Evolutionary conservation across 192 early-diverging fungal genomes (phyloP), one percentile per base, ranked within the genome.

Genomic region (Coemansia sp.): DNA sequence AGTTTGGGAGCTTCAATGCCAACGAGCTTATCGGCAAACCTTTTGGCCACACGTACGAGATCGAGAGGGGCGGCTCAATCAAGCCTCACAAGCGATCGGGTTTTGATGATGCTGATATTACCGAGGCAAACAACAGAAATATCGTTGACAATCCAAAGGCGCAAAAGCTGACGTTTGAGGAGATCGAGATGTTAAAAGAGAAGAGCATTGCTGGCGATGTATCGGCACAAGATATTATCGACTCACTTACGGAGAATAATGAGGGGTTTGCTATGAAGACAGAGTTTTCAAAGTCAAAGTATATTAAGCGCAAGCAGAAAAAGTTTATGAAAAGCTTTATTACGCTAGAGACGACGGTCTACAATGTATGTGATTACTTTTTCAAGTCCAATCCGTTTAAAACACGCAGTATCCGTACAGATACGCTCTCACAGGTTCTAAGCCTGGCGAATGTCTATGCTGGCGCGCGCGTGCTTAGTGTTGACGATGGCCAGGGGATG

Each of bases 231-330:
- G 83, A 88, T 64, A 87, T 98, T 29, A 94, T 98, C 62, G 83
- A 87, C 64, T 88, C 87, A 50, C 76, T 98, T 52, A 86, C 91
- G 3, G 89, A 89, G 57, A 92, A 92, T 72, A 92, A 92, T 76
- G 79, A 88, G 25, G 74, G 88, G n/a, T 97, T 95, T 73, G 89
- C 93, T 50, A 85, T 89, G 61, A 98, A 98, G 79, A 98, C 96
- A 0, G 93, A 95, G 66, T 98, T 90, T 67, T 91, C 95, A 22
- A 95, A 97, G 78, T 90, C 91, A 31, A 98, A 98, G 85, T 97
- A 97, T 62, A 90, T 97, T 61, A 83, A 88, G 68, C 86, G 91
- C 67, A 95, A 94, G 71, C 85, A 92, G 72, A 84, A 85, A 64
- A 95, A 94, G 86, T 97, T 93, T 72, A 87, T 87, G 71, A 94